Percentiles rank a stretch among this genome's conserved stretches.
These are phyloP conservation scores for Pseudohalonectria lignicola DNA, from an alignment of 2,329 filamentous ascomycete genomes.

Conservation along the genomic window DNA sequence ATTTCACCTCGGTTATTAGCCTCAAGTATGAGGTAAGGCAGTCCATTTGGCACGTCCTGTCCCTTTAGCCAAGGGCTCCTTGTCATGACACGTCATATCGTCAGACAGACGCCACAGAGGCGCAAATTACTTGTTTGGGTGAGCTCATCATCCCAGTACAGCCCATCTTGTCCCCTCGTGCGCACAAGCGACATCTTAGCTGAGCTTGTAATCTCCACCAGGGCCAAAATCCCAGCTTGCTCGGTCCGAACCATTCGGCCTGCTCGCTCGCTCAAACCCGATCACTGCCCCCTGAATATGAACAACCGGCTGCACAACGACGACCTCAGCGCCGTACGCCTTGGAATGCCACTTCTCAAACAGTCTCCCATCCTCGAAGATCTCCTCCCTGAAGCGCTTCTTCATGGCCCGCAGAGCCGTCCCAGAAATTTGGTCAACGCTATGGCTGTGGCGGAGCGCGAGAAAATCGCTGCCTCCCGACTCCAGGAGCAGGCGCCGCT, in stretches of 20 bases:
- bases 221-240: constrained; percentile 30
- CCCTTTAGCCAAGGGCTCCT: too few relatives aligned
- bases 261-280: constrained; percentile 29
- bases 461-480: neutral
- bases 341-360: constrained; percentile 36
- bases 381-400: constrained; percentile 32
- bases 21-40: too few relatives aligned
- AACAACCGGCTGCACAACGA: constrained; percentile 32
- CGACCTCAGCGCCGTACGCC: constrained; percentile 26
- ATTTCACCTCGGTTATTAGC: too few relatives aligned
- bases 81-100: too few relatives aligned
- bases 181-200: too few relatives aligned
- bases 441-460: constrained; percentile 38
- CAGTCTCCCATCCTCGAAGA: constrained; percentile 37
- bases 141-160: neutral
- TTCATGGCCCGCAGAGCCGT: constrained; percentile 45
- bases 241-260: constrained; percentile 42
- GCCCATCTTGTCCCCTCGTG: too few relatives aligned
- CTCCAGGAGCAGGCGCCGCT: constrained; percentile 30
- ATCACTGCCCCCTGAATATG: constrained; percentile 30
- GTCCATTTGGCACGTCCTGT: too few relatives aligned
- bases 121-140: too few relatives aligned
- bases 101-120: too few relatives aligned
- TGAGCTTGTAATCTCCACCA: constrained; percentile 5
- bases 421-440: constrained; percentile 54